Conservation (phyloP, 2,329 filamentous ascomycete species). For the Pyrenophora graminea region DNA sequence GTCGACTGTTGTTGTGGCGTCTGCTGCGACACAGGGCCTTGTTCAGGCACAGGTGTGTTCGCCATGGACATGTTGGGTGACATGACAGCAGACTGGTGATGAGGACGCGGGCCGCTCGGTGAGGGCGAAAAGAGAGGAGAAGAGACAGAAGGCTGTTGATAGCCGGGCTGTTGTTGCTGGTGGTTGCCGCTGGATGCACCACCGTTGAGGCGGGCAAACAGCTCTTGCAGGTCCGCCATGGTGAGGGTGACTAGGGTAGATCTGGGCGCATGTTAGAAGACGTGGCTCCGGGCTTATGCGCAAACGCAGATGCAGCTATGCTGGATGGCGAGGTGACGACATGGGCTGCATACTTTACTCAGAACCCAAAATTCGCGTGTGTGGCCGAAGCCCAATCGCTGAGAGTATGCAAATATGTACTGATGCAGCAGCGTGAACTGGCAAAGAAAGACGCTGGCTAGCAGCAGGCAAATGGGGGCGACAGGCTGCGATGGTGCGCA, state of each 20-base stretch:
- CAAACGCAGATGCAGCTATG: slow-evolving; percentile 6
- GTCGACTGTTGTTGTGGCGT: slow-evolving; percentile 51
- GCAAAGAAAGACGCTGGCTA: slow-evolving; percentile 13
- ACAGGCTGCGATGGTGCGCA: slow-evolving; percentile 22
- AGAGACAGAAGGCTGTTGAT: slow-evolving; percentile 61
- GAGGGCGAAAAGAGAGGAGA: slow-evolving; percentile 63
- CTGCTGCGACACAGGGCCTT: slow-evolving; percentile 50
- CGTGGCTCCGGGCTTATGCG: slow-evolving; percentile 6
- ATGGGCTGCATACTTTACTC: slow-evolving; percentile 32
- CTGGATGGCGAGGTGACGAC: slow-evolving; percentile 13
- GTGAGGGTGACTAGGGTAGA: slow-evolving; percentile 26
- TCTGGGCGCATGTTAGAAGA: slow-evolving; percentile 22
- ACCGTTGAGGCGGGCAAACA: slow-evolving; percentile 50
- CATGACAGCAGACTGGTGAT: slow-evolving; percentile 62
- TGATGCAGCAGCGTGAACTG: neutral
- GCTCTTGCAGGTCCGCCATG: slow-evolving; percentile 52
- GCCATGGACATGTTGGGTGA: slow-evolving; percentile 59
- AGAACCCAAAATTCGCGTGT: slow-evolving; percentile 34
- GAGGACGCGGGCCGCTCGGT: slow-evolving; percentile 58
- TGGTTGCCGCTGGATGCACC: slow-evolving; percentile 34
- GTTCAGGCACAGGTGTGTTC: slow-evolving; percentile 49
- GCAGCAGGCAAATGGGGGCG: slow-evolving; percentile 12
- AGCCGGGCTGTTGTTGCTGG: slow-evolving; percentile 27
- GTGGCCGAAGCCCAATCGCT: slow-evolving; percentile 17
- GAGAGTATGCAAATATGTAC: slow-evolving; percentile 13